Percentiles rank a stretch among this genome's conserved stretches.
Conservation (phyloP, 2,329 filamentous ascomycete genomes). For the Aphanocladium album region DNA sequence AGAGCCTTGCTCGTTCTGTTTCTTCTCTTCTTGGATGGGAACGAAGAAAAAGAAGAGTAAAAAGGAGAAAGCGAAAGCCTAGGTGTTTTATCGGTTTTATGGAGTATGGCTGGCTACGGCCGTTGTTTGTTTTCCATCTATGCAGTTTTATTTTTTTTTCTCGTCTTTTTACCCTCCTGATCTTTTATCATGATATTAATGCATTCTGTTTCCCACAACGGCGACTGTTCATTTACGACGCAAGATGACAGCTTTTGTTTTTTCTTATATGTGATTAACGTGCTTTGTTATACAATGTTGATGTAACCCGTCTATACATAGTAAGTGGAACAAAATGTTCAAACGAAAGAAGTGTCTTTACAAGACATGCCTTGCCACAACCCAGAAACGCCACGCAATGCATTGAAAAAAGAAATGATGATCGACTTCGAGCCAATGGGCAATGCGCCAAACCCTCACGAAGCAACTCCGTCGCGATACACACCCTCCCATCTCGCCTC, state of each 20-base stretch:
- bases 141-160: not conserved
- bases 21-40: not conserved
- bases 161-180: not conserved
- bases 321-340: not conserved
- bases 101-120: not conserved
- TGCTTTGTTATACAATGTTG: not conserved
- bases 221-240: no score
- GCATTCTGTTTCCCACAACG: not conserved
- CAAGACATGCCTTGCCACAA: not conserved
- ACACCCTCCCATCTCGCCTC: conserved; percentile 55
- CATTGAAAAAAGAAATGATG: not conserved
- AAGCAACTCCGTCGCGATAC: conserved; percentile 33
- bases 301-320: not conserved
- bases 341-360: not conserved
- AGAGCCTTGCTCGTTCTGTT: not conserved
- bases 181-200: not conserved
- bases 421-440: not conserved
- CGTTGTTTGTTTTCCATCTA: not conserved
- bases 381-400: conserved; percentile 15
- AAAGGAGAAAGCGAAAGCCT: not conserved
- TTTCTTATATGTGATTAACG: not conserved
- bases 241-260: no score
- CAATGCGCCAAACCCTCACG: not conserved
- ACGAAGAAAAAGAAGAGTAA: not conserved
- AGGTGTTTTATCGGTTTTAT: not conserved